Evolutionary conservation across 768 basidiomycete genomes (phyloP).

Genomic region (Lactarius hengduanensis): DNA sequence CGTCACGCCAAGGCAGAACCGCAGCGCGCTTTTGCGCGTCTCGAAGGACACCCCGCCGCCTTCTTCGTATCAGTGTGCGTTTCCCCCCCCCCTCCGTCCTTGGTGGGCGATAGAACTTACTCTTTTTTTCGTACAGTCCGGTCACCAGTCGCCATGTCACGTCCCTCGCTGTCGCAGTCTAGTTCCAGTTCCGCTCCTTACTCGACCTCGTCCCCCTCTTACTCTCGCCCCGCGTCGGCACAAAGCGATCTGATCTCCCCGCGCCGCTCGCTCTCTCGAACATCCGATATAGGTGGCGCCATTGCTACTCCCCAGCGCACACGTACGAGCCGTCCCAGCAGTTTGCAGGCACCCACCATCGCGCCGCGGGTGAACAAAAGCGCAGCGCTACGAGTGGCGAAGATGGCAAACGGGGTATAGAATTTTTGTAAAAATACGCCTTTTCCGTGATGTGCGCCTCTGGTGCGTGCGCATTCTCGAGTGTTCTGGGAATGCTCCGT

Average conservation of each 20-base stretch:
- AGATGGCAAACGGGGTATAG: constrained; percentile 46
- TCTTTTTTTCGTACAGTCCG: constrained; percentile 14
- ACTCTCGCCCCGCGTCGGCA: constrained; percentile 16
- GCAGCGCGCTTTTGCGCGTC: constrained; percentile 42
- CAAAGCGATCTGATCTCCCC: constrained; percentile 15
- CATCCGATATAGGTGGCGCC: constrained; percentile 37
- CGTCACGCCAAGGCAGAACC: constrained; percentile 46
- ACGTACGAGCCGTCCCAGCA: constrained; percentile 50
- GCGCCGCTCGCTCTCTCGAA: constrained; percentile 46
- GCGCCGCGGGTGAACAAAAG: constrained; percentile 71
- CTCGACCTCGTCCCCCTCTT: neutral
- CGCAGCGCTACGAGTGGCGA: constrained; percentile 66
- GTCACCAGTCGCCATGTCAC: constrained; percentile 8
- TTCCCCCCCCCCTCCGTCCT: neutral
- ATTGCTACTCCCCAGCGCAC: constrained; percentile 32
- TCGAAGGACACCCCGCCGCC: constrained; percentile 46
- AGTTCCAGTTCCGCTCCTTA: neutral
- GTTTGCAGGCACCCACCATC: constrained; percentile 58
- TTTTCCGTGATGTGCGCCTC: neutral
- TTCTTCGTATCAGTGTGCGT: constrained; percentile 28
- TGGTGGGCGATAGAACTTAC: neutral
- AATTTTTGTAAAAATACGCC: neutral
- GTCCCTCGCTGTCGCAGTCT: constrained; percentile 22
- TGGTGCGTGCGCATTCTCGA: neutral
- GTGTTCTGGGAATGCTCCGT: constrained; percentile 1